Evolutionary conservation across 2,329 filamentous ascomycete genomes (phyloP), one percentile per base, ranked within the genome.

Genomic region (Fusarium sororula): DNA sequence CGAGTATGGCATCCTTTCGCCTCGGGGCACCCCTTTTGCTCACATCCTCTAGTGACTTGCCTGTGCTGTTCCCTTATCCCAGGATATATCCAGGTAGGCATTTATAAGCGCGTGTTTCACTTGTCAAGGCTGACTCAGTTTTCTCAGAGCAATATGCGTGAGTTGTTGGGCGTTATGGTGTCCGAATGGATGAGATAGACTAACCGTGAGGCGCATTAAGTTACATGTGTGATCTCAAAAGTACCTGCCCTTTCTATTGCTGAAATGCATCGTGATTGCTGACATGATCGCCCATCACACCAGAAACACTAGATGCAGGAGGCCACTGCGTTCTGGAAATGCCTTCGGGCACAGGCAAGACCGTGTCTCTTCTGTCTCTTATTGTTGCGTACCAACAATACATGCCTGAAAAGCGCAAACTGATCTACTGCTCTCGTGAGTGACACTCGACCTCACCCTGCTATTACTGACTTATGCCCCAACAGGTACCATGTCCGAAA

Each of bases 281-380:
- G 51, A 74, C 44, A 26, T 18, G 26, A n/a, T 35, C 20, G 26
- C 35, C 45, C 44, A 35, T 53, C 7, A 13, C 11, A 15, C 47
- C 50, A 89, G 87, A 86, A 76, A 98, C 96, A 26, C 92, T 99
- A 79, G 96, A 99, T 87, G 93, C 92, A 26, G 94, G 94, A 59
- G 97, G 96, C 70, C 95, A 99, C 84, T 98, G 95, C 82, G 96
- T 99, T 28, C 85, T 99, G 77, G 96, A 99, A 85, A 99, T 99
- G 96, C 96, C 96, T 83, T 99, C 96, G 68, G 96, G 96, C 48
- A 99, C 96, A 30, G 96, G 96, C 70, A 99, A 99, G 87, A 99
- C 96, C 0, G 94, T 99, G 32, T 98, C 96, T 15, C 87, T 99
- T 9, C 87, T 99, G 50, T 98, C 96, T 0, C 89, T 99, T 77